Evolutionary conservation across 176 grass and related monocot genomes (phyloP).

Genomic region (Saccharum spontaneum): DNA sequence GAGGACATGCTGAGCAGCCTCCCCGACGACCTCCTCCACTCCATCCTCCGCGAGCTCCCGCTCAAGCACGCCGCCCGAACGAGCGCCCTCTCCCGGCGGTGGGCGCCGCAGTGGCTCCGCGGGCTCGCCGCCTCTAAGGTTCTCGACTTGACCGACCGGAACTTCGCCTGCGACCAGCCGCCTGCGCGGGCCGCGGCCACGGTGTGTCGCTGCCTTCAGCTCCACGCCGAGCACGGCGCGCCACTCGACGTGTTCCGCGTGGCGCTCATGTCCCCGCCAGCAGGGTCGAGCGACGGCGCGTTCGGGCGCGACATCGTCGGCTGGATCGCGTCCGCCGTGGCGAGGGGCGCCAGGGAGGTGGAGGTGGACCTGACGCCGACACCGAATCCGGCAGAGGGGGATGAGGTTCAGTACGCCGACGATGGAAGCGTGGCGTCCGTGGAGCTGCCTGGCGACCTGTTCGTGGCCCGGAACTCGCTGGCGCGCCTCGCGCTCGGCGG

Average conservation of each 20-base stretch:
- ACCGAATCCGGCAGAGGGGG: not conserved
- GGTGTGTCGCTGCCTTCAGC: slow-evolving; percentile 35
- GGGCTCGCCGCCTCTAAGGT: slow-evolving; percentile 28
- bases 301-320: slow-evolving; percentile 26
- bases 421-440: not conserved
- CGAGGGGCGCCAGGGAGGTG: slow-evolving; percentile 47
- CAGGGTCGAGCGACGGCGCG: not conserved
- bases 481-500: slow-evolving; percentile 35
- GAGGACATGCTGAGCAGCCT: slow-evolving; percentile 53
- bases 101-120: slow-evolving; percentile 30
- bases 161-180: slow-evolving; percentile 36
- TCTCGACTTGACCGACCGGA: slow-evolving; percentile 35
- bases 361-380: slow-evolving; percentile 29
- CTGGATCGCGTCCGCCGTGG: slow-evolving; percentile 44
- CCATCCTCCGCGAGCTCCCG: slow-evolving; percentile 40
- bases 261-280: not conserved
- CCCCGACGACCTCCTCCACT: slow-evolving; percentile 55
- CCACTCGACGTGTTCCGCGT: slow-evolving; percentile 45
- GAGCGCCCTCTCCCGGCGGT: slow-evolving; percentile 47
- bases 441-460: slow-evolving; percentile 33
- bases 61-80: slow-evolving; percentile 49
- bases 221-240: slow-evolving; percentile 28
- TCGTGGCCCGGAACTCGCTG: slow-evolving; percentile 25
- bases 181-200: slow-evolving; percentile 32
- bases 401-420: not conserved